A percentile compares a stretch with the other conserved stretches of the same genome.
phyloP scores from a whole-genome alignment of 306 rosid species.

The Malus domestica region ASM211411v1 NC_041794.1:1121501-1122000 shows the following conservation, averaged over 20 bases:
- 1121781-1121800: no score
- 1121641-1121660: constrained; percentile 49
- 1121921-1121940: background rate
- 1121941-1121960: no score
- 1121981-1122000: no score
- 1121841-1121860: background rate
- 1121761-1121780: background rate
- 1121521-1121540: no score
- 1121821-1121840: background rate
- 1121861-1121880: background rate
- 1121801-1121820: background rate
- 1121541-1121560: background rate
- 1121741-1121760: background rate
- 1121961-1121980: no score
- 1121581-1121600: background rate
- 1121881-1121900: constrained; percentile 1
- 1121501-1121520: background rate
- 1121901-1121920: background rate
- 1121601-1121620: constrained; percentile 19
- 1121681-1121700: constrained; percentile 16
- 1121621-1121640: background rate
- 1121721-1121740: background rate
- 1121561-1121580: background rate
- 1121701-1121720: background rate
- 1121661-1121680: constrained; percentile 13